Conservation (phyloP, 1,284 basidiomycete species). For the Xerocomus subilludens region DNA sequence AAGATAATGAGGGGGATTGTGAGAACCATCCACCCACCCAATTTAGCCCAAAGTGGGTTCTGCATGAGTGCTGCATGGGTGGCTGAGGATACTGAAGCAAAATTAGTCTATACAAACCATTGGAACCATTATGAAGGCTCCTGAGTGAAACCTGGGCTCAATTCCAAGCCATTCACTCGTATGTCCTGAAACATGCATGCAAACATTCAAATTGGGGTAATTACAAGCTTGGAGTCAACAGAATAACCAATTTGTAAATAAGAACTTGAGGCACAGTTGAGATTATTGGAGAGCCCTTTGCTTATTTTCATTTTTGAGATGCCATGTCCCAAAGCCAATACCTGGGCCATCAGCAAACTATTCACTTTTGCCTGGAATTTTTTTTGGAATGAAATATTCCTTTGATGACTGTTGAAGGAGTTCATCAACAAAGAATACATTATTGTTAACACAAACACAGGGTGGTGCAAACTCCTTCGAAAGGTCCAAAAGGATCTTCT, state of each 20-base stretch:
- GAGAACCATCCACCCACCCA: neutral
- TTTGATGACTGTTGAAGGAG: neutral
- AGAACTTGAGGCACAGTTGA: too few species aligned
- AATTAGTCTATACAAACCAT: neutral
- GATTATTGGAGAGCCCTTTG: too few species aligned
- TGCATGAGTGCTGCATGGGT: neutral
- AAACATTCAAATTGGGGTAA: neutral
- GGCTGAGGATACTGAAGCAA: neutral
- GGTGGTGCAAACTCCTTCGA: neutral
- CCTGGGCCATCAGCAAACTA: neutral
- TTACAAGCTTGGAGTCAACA: neutral
- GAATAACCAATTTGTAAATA: neutral
- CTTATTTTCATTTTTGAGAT: neutral
- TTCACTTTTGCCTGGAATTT: neutral
- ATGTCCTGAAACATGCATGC: neutral
- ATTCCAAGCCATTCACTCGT: neutral
- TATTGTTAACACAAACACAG: neutral
- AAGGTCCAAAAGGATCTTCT: neutral
- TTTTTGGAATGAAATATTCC: neutral
- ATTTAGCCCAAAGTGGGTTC: neutral
- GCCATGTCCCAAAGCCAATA: neutral
- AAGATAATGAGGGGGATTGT: slow-evolving; percentile 45
- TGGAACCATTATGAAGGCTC: neutral
- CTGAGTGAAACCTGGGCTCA: neutral
- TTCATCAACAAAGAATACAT: neutral